phyloP scores from a whole-genome alignment of 2,329 filamentous ascomycete species.

The Beauveria australis region DNA sequence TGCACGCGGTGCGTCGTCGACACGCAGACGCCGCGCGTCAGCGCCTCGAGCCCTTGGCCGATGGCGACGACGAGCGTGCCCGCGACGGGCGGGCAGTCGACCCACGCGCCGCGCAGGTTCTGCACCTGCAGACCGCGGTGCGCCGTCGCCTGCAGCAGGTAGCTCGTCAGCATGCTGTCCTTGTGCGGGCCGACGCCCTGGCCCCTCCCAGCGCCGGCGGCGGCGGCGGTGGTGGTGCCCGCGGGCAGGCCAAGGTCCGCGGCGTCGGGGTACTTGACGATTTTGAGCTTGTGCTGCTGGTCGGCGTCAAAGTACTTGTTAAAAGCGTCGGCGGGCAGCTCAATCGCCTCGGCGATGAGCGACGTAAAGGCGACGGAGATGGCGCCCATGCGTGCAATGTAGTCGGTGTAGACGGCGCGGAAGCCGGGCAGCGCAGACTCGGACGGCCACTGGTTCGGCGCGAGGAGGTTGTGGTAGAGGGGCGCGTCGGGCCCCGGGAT shows the following conservation, averaged over 20 bases:
- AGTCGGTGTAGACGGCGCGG: slow-evolving; percentile 59
- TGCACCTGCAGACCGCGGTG: slow-evolving; percentile 77
- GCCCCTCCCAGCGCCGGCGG: slow-evolving; percentile 17
- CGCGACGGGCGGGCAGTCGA: slow-evolving; percentile 68
- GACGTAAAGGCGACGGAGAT: slow-evolving; percentile 69
- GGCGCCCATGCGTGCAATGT: slow-evolving; percentile 66
- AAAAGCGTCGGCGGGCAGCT: slow-evolving; percentile 61
- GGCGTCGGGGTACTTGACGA: slow-evolving; percentile 76
- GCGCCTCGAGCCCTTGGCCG: slow-evolving; percentile 76
- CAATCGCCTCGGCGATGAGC: slow-evolving; percentile 77
- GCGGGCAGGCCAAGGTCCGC: slow-evolving; percentile 42
- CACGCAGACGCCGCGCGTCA: slow-evolving; percentile 75
- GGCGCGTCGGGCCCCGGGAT: slow-evolving; percentile 55
- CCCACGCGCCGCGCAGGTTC: slow-evolving; percentile 69
- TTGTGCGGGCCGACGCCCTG: slow-evolving; percentile 73
- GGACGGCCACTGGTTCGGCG: slow-evolving; percentile 75
- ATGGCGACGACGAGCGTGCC: slow-evolving; percentile 82
- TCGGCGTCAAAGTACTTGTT: slow-evolving; percentile 67
- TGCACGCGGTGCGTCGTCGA: slow-evolving; percentile 77
- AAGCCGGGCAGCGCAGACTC: slow-evolving; percentile 56
- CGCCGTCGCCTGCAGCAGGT: slow-evolving; percentile 69
- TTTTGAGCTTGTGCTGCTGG: slow-evolving; percentile 81
- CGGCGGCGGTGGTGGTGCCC: slow-evolving; percentile 26
- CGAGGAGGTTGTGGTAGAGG: slow-evolving; percentile 65
- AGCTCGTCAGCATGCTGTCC: slow-evolving; percentile 75